Conservation (phyloP, 73 alveolate genomes). For the Paramecium bursaria region DNA sequence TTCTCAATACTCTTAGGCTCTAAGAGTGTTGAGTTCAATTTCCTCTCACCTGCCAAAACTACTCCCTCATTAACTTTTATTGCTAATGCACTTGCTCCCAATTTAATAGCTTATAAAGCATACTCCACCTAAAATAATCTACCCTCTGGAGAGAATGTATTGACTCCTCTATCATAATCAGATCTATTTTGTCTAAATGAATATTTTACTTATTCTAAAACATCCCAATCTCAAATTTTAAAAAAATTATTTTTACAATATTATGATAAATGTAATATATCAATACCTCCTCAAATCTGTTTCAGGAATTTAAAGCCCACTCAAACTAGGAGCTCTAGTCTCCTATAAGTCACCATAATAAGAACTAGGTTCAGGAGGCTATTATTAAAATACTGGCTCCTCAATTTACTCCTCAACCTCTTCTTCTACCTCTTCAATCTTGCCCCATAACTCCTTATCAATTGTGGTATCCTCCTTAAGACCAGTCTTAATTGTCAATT, state of each 20-base stretch:
- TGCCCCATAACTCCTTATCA: conserved; percentile 68
- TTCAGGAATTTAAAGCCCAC: not conserved
- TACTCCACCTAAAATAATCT: conserved; percentile 93
- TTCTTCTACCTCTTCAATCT: conserved; percentile 70
- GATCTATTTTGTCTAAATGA: too few species aligned
- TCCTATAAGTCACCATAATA: too few species aligned
- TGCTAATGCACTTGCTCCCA: conserved; percentile 64
- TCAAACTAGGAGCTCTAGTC: too few species aligned
- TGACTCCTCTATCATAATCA: conserved; percentile 96
- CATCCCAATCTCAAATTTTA: not conserved
- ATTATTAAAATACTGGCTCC: conserved; percentile 49
- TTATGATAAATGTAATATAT: not conserved
- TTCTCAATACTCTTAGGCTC: conserved; percentile 55
- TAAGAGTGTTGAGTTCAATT: conserved; percentile 54
- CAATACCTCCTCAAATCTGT: not conserved
- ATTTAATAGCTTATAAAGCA: conserved; percentile 89
- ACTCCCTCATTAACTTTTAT: conserved; percentile 58
- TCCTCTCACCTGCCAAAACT: conserved; percentile 54
- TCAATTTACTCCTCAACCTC: conserved; percentile 63
- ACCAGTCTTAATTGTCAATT: conserved; percentile 59
- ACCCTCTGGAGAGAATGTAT: conserved; percentile 96
- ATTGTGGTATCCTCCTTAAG: conserved; percentile 46
- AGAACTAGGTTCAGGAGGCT: too few species aligned
- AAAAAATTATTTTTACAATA: not conserved
- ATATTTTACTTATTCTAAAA: not conserved